Evolutionary conservation across 176 grass and related monocot species (phyloP).

Genomic region (Carex myosuroides): DNA sequence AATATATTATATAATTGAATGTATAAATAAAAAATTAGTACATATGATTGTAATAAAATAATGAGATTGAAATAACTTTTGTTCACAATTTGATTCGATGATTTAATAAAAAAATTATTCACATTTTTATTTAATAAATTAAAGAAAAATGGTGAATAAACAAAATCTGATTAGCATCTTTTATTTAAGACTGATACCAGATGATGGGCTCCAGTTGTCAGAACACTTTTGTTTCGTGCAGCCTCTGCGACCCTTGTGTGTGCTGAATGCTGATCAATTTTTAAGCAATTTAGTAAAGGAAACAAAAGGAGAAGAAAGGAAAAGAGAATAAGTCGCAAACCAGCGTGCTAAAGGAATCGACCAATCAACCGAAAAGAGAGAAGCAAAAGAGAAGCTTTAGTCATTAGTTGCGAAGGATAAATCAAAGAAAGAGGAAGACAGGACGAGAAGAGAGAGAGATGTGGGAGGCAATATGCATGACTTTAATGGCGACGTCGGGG

Average conservation of each 20-base stretch:
- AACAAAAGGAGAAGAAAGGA: not conserved
- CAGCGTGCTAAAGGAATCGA: slow-evolving; percentile 1
- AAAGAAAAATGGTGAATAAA: no score
- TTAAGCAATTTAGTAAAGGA: not conserved
- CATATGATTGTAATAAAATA: no score
- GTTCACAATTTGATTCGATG: no score
- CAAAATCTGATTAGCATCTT: no score
- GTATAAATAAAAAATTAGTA: no score
- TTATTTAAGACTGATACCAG: not conserved
- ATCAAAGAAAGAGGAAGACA: slow-evolving; percentile 11
- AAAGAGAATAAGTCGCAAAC: not conserved
- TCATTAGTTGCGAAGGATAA: not conserved
- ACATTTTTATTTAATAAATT: no score
- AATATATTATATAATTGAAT: no score
- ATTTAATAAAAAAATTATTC: no score
- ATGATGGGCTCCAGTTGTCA: not conserved
- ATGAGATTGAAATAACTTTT: no score
- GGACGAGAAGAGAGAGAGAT: slow-evolving; percentile 25
- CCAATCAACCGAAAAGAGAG: slow-evolving; percentile 1
- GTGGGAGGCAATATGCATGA: slow-evolving; percentile 93
- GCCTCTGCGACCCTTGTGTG: not conserved
- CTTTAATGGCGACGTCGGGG: slow-evolving; percentile 73
- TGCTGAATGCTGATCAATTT: not conserved
- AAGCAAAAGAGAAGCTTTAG: not conserved
- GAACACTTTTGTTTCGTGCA: not conserved